Evolutionary conservation across 163 green algal species (phyloP), one percentile per base, ranked within the genome.

Genomic region (Scenedesmus sp.): DNA sequence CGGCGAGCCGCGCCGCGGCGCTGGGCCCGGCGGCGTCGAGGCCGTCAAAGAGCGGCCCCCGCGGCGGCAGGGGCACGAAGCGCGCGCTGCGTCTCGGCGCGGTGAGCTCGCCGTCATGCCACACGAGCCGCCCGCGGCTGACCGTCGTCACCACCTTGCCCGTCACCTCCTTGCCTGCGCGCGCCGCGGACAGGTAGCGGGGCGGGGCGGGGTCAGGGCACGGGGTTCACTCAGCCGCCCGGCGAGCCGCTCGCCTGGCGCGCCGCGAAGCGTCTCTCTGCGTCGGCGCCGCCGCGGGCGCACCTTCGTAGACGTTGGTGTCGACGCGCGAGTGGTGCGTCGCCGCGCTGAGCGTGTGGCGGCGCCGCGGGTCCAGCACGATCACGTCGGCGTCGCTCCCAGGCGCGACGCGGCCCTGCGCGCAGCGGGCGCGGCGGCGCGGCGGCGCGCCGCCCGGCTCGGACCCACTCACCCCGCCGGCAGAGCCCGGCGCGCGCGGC

Each of bases 241-340:
- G n/a, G 56, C 56, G 9, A 22, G 20, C n/a, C 56, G 10, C 7
- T 10, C 6, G 39, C 39, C 7, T 47, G 7, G 39, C 7, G 39
- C 39, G 39, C 39, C 10, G 13, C 18, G 5, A 31, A 51, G 17
- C 53, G 10, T 4, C 4, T 51, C 4, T 51, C 4, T 42, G 15
- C 51, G 9, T n/a, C n/a, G n/a, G n/a, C n/a, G n/a, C 11, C 64
- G 13, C 39, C 74, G n/a, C n/a, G n/a, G 11, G 36, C 77, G 87
- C 89, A 18, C 95, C 95, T 83, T 98, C 95, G 77, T 97, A 99
- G 18, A 98, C 87, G 77, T 98, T 99, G 3, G 90, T 95, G 84
- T 99, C 96, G 54, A 97, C 94, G 18, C 64, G 63, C 0, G 91
- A 97, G 77, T 98, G 93, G 82, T 97, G 91, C 2, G 66, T 91